phyloP scores from a whole-genome alignment of 306 rosid genomes.

The Parietaria judaica region DNA sequence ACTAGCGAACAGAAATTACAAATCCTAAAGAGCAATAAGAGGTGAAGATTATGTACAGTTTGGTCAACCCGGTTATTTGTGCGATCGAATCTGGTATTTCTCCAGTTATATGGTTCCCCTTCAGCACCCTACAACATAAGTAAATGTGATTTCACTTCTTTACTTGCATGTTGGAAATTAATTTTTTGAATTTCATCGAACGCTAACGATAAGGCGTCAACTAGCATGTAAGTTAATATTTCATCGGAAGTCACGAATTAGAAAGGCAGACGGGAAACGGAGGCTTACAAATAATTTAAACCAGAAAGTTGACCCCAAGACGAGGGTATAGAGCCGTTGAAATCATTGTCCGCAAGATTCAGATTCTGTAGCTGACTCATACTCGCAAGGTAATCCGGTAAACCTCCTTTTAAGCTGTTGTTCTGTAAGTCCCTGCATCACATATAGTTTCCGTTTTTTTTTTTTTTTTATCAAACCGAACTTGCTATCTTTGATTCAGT shows the following conservation, averaged over 20 bases:
- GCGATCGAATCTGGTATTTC: conserved; percentile 33
- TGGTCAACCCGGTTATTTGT: conserved; percentile 29
- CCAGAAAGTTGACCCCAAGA: conserved; percentile 59
- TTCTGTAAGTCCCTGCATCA: conserved; percentile 70
- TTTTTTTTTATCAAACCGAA: too few species aligned
- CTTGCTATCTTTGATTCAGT: too few species aligned
- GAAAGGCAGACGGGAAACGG: conserved; percentile 18
- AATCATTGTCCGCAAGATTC: conserved; percentile 64
- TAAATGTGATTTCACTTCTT: conserved; percentile 5
- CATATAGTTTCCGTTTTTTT: too few species aligned
- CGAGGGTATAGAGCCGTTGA: conserved; percentile 56
- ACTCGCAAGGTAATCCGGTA: conserved; percentile 70
- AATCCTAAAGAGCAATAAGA: background rate
- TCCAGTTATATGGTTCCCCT: conserved; percentile 38
- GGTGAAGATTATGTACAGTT: conserved; percentile 26
- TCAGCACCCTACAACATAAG: conserved; percentile 37
- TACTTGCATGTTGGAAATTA: background rate
- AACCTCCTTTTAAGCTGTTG: conserved; percentile 54
- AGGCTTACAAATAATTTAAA: conserved; percentile 73
- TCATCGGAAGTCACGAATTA: background rate
- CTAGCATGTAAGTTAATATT: background rate
- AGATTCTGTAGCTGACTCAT: conserved; percentile 64
- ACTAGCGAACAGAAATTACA: conserved; percentile 4
- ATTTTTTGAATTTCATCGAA: too few species aligned
- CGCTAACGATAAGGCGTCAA: too few species aligned